phyloP scores from a whole-genome alignment of 805 yeast genomes.

The Saccharomycopsis fermentans region DNA sequence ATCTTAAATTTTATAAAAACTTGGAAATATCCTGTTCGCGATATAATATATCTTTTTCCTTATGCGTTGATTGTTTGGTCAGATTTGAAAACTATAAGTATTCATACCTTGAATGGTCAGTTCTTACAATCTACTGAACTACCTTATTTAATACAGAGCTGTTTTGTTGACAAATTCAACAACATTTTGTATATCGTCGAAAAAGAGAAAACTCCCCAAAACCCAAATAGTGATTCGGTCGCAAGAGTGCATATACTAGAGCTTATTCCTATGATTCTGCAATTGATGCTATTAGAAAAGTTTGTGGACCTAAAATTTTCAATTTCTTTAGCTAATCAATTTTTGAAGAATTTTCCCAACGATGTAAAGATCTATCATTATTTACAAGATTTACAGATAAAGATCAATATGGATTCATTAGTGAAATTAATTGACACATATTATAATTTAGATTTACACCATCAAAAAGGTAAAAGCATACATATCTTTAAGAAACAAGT shows the following conservation, averaged over 20 bases:
- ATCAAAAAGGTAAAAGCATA: slow-evolving; percentile 3
- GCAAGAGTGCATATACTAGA: slow-evolving; percentile 20
- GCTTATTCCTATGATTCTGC: slow-evolving; percentile 24
- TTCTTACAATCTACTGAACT: slow-evolving; percentile 27
- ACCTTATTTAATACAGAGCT: slow-evolving; percentile 20
- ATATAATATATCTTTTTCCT: not conserved
- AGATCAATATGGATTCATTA: not conserved
- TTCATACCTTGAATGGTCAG: slow-evolving; percentile 23
- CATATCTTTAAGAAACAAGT: slow-evolving; percentile 25
- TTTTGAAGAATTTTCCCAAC: slow-evolving; percentile 24
- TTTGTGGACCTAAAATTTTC: slow-evolving; percentile 34
- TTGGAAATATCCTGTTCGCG: not conserved
- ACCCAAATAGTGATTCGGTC: not conserved
- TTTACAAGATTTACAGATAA: not conserved
- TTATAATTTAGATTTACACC: not conserved
- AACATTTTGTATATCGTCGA: slow-evolving; percentile 2
- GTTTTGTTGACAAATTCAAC: slow-evolving; percentile 14
- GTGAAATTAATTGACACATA: not conserved
- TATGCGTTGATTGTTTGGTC: not conserved
- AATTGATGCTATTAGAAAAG: slow-evolving; percentile 27
- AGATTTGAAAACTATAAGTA: not conserved
- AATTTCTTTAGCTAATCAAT: slow-evolving; percentile 23
- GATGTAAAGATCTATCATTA: slow-evolving; percentile 34
- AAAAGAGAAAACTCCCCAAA: slow-evolving; percentile 2
- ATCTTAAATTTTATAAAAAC: not conserved